A percentile compares a stretch with the other conserved stretches of the same genome.
Evolutionary conservation across 495 filamentous ascomycete species (phyloP).

Genomic region (Stereocaulon alpinum): DNA sequence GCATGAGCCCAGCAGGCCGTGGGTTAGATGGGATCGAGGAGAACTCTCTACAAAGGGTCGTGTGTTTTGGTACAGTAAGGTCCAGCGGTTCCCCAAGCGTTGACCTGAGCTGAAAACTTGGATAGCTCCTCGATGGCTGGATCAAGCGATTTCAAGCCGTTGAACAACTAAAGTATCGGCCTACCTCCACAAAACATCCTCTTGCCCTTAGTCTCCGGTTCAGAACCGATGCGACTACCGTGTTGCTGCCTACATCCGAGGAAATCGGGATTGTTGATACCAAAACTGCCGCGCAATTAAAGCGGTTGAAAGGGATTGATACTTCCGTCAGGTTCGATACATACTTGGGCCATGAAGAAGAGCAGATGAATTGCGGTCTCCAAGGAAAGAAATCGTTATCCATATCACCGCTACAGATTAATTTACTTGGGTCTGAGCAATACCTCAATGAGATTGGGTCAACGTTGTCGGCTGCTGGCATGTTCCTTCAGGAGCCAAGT

Average conservation of each 20-base stretch:
- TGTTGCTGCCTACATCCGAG: conserved; percentile 5
- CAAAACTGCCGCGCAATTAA: background rate
- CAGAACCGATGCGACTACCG: conserved; percentile 7
- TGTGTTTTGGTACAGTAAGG: conserved; percentile 11
- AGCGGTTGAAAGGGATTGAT: background rate
- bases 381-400: background rate
- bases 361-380: background rate
- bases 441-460: conserved; percentile 20
- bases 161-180: background rate
- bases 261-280: conserved; percentile 10
- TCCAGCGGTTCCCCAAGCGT: background rate
- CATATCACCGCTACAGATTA: conserved; percentile 27
- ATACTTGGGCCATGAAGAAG: background rate
- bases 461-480: conserved; percentile 23
- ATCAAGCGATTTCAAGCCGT: background rate
- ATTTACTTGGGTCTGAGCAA: conserved; percentile 26
- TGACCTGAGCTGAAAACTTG: too few relatives aligned
- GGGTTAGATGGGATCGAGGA: background rate
- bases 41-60: background rate
- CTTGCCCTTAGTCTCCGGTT: background rate
- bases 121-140: too few relatives aligned
- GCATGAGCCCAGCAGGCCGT: background rate
- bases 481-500: conserved; percentile 30
- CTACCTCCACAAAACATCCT: background rate
- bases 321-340: background rate